Percentiles rank a stretch among this genome's conserved stretches.
Conservation (phyloP, 2,329 filamentous ascomycete species). For the Geosmithia morbida region DNA sequence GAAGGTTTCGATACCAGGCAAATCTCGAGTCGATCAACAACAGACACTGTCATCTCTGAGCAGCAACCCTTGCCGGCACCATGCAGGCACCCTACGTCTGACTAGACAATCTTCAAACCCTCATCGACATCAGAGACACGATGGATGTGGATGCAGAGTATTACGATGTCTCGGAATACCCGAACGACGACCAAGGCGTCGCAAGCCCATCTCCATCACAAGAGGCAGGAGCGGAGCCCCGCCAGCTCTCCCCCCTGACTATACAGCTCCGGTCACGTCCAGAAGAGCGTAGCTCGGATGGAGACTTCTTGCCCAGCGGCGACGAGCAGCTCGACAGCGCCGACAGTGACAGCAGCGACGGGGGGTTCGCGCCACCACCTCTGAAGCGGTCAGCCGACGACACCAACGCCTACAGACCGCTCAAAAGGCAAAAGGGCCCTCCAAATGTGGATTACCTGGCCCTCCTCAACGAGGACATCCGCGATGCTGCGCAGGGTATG, state of each 20-base stretch:
- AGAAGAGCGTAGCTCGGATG: background rate
- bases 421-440: conserved; percentile 23
- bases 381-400: conserved; percentile 1
- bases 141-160: background rate
- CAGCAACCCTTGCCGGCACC: too few relatives aligned
- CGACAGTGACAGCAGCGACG: background rate
- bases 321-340: background rate
- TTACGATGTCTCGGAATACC: background rate
- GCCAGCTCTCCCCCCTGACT: background rate
- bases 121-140: too few relatives aligned
- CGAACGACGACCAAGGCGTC: background rate
- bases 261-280: background rate
- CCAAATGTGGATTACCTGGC: conserved; percentile 32
- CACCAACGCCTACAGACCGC: conserved; percentile 5
- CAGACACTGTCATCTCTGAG: too few relatives aligned
- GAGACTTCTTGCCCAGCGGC: background rate
- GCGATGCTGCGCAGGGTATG: conserved; percentile 28
- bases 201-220: background rate
- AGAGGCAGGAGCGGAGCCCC: background rate
- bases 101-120: too few relatives aligned
- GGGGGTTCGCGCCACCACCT: background rate
- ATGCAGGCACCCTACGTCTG: too few relatives aligned
- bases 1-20: too few relatives aligned
- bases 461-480: conserved; percentile 42
- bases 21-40: too few relatives aligned